These are phyloP conservation scores for Cenchrus americanus DNA, from an alignment of 176 grass and related monocot species.

Conservation along the genomic window DNA sequence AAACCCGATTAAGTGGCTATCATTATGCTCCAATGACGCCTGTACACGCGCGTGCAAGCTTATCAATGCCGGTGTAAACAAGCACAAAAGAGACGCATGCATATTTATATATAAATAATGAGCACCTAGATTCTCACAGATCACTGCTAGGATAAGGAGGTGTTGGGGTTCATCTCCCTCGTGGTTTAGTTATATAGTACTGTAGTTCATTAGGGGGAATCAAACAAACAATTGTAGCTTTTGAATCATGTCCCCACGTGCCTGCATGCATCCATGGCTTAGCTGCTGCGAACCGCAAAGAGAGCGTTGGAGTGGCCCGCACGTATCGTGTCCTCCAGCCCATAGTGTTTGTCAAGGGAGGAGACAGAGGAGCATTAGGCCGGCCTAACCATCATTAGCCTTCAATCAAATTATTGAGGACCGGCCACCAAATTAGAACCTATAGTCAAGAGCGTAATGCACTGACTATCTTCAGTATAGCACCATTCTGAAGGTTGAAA, in stretches of 20 bases:
- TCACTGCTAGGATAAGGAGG: constrained; percentile 50
- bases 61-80: constrained; percentile 28
- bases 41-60: constrained; percentile 25
- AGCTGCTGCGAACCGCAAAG: constrained; percentile 38
- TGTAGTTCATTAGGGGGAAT: constrained; percentile 32
- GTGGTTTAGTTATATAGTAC: constrained; percentile 25
- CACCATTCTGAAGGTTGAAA: no score
- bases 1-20: constrained; percentile 49
- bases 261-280: constrained; percentile 20
- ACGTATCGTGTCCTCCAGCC: constrained; percentile 46
- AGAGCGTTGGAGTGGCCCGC: constrained; percentile 38
- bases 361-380: constrained; percentile 39
- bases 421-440: not conserved
- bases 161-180: constrained; percentile 30
- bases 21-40: constrained; percentile 36
- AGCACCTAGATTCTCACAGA: constrained; percentile 44
- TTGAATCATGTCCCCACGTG: constrained; percentile 54
- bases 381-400: constrained; percentile 45
- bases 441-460: not conserved
- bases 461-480: no score
- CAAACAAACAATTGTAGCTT: constrained; percentile 48
- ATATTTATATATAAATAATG: constrained; percentile 18
- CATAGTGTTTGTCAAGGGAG: constrained; percentile 15
- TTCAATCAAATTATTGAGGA: constrained; percentile 23
- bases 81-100: not conserved